Base-by-base conservation (phyloP, 345 rosid species). In the Gossypium sturtianum region DNA sequence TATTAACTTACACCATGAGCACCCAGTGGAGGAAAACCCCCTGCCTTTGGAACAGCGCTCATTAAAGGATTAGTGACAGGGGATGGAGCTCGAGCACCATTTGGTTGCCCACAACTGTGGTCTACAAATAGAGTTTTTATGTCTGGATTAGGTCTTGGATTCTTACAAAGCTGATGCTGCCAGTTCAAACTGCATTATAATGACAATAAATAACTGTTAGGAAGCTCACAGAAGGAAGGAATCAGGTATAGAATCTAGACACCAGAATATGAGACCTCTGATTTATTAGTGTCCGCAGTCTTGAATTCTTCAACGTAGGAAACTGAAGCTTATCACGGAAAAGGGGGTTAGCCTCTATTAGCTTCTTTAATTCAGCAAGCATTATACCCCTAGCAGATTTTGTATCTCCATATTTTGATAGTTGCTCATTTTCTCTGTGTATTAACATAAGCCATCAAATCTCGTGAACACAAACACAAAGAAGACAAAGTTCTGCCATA, bases 281-380 rank as follows among this genome's bases (percentile, higher is more conserved):
- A 82, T 91, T 93, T 66, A 93, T 91, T 67, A 93, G 79, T 0
- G 94, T 93, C 62, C 93, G 86, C 76, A 93, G 66, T 82, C 97
- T 93, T 25, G 98, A 88, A 77, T 81, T 93, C 81, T 91, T 89
- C 81, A 93, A 78, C 12, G 86, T 81, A 70, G 97, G 98, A 79
- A 89, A 89, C 81, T 89, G 98, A 83, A 90, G 93, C 84, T 93
- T 93, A 70, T 93, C 97, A 2, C 94, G 98, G 79, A 93, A 93
- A 75, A 93, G 86, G 19, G 96, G 96, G 65, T 90, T 90, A 41
- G 93, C 95, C 85, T 90, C 96, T 63, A 90, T 89, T 82, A 91
- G 82, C 80, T 90, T 93, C 77, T 89, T 93, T 72, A 93, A 79
- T 78, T 93, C 98, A 44, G 83, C 88, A 68, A 90, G 89, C 98